Evolutionary conservation across 73 alveolate species (phyloP), one percentile per base, ranked within the genome.

Genomic region (Paramecium tetraurelia): DNA sequence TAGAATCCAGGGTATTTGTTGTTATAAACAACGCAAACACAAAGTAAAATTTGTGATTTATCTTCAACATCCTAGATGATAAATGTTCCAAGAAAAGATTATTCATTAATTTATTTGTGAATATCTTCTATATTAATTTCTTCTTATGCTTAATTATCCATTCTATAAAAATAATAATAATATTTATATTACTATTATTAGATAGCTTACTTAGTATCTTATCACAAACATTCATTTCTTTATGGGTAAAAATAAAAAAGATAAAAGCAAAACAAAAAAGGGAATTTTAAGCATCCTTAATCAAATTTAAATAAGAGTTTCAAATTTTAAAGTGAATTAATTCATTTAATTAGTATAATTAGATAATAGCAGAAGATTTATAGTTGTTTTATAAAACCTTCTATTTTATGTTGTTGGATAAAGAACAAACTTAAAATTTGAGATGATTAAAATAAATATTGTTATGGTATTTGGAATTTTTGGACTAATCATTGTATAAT

Each of bases 1-100:
- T 76, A 76, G 27, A 76, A 76, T 76, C 89, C 71, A 14, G 89
- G 70, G 40, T 76, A 36, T 76, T 76, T 76, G 20, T 41, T 76
- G 7, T 16, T 16, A 12, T 76, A 76, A 21, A 76, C n/a, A 18
- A 76, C 7, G 18, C 43, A 40, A 43, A 76, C 70, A 76, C 3
- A 76, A 21, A 72, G 85, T 20, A 24, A 2, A 31, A 11, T 24
- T 33, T 70, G 2, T 31, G 31, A 21, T 11, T 70, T 72, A 16
- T 36, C 57, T 12, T 18, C 86, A 72, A 40, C 8, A 22, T 72
- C 86, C 16, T 33, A 5, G 1, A 72, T 12, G 10, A 36, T 38
- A 72, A 31, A 72, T 38, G 36, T 72, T 36, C 86, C 86, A 31
- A 72, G 53, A 36, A 72, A 33, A 29, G 86, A 72, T 14, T 72